These are phyloP conservation scores for Nemania diffusa DNA, from an alignment of 2,329 filamentous ascomycete genomes.

Conservation along the genomic window DNA sequence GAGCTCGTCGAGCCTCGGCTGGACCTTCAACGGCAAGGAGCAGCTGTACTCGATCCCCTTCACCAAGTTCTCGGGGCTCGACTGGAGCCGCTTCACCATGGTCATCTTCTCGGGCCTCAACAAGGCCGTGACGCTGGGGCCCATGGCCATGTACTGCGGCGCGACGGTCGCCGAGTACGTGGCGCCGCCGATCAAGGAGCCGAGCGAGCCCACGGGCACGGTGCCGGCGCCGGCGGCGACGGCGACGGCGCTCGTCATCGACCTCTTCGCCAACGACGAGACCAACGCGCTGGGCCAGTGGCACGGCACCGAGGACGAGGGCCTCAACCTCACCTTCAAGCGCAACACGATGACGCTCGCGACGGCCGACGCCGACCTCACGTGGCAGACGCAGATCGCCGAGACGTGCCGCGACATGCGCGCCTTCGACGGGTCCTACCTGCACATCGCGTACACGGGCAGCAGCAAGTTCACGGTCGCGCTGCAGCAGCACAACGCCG, in stretches of 20 bases:
- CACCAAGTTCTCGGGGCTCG: slow-evolving; percentile 61
- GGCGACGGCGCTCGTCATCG: slow-evolving; percentile 65
- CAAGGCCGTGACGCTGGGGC: slow-evolving; percentile 62
- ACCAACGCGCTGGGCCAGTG: slow-evolving; percentile 71
- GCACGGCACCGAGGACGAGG: slow-evolving; percentile 72
- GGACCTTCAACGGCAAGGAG: slow-evolving; percentile 69
- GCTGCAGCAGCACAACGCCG: slow-evolving; percentile 72
- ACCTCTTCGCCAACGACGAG: slow-evolving; percentile 64
- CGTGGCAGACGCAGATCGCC: slow-evolving; percentile 69
- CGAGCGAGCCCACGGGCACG: slow-evolving; percentile 57
- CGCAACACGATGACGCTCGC: slow-evolving; percentile 64
- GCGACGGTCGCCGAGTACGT: slow-evolving; percentile 60
- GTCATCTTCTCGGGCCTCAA: slow-evolving; percentile 62
- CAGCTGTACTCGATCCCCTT: slow-evolving; percentile 69
- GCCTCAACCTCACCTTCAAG: slow-evolving; percentile 61
- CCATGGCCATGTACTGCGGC: slow-evolving; percentile 69
- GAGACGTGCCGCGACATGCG: slow-evolving; percentile 66
- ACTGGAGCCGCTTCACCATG: slow-evolving; percentile 62
- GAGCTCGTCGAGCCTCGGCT: slow-evolving; percentile 62
- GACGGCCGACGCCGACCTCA: slow-evolving; percentile 69
- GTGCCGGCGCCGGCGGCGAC: slow-evolving; percentile 61
- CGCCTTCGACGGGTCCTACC: slow-evolving; percentile 65
- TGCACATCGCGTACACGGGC: slow-evolving; percentile 73
- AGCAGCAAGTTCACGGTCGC: slow-evolving; percentile 71
- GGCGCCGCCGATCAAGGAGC: slow-evolving; percentile 54